Conservation (phyloP, 176 grass and related monocot genomes). For the Coix lacrymajobi region DNA sequence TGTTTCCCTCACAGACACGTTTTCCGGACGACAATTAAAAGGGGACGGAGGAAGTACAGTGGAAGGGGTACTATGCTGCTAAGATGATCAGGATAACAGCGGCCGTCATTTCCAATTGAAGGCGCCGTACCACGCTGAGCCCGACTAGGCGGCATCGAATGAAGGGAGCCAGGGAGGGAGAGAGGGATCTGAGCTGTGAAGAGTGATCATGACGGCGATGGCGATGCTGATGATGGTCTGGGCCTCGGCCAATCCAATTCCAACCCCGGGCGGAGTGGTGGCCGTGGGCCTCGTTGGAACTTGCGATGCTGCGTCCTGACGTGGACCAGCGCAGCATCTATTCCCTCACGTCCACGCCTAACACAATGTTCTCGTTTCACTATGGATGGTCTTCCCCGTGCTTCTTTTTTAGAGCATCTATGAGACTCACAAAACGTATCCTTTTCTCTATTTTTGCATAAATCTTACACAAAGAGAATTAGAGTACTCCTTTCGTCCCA, state of each 20-base stretch:
- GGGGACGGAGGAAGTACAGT: too few species aligned
- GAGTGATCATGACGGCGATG: slow-evolving; percentile 22
- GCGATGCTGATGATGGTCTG: slow-evolving; percentile 12
- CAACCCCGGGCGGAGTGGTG: background rate
- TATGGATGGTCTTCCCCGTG: background rate
- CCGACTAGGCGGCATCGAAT: slow-evolving; percentile 30
- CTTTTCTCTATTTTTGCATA: too few species aligned
- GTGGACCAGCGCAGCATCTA: slow-evolving; percentile 25
- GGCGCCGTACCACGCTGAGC: slow-evolving; percentile 32
- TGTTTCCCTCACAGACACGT: too few species aligned
- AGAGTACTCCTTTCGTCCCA: too few species aligned
- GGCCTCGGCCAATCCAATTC: slow-evolving; percentile 17
- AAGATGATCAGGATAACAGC: slow-evolving; percentile 23
- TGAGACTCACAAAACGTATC: too few species aligned
- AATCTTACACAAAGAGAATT: too few species aligned
- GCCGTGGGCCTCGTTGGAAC: slow-evolving; percentile 28
- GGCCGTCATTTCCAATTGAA: slow-evolving; percentile 33
- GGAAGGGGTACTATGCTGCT: background rate
- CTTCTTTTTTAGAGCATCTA: background rate
- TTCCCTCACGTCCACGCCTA: slow-evolving; percentile 30
- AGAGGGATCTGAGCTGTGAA: slow-evolving; percentile 39
- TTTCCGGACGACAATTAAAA: too few species aligned
- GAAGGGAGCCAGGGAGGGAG: background rate
- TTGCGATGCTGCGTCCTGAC: slow-evolving; percentile 40
- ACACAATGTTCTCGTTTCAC: background rate